A percentile compares a stretch with the other conserved stretches of the same genome.
Conservation (phyloP, 208 protist genomes). For the Crithidia fasciculata region DNA sequence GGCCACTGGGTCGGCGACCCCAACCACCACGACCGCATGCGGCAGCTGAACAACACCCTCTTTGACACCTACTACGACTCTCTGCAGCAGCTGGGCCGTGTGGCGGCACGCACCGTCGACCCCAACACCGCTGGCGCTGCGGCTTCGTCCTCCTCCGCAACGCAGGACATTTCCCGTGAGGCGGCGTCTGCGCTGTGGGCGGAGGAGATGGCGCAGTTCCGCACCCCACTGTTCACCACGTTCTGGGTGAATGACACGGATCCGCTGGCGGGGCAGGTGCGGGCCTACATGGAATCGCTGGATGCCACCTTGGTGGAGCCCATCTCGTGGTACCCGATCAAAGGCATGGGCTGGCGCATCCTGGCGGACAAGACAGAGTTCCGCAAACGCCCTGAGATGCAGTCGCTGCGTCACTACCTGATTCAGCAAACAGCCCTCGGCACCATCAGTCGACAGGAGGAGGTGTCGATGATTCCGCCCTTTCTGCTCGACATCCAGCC, state of each 20-base stretch:
- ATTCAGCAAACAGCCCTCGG: slow-evolving; percentile 84
- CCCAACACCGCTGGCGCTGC: not conserved
- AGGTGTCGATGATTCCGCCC: slow-evolving; percentile 85
- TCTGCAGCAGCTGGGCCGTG: slow-evolving; percentile 59
- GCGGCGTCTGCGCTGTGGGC: slow-evolving; percentile 41
- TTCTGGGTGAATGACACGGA: slow-evolving; percentile 89
- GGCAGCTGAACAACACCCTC: slow-evolving; percentile 45
- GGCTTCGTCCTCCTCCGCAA: not conserved
- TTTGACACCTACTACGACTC: slow-evolving; percentile 80
- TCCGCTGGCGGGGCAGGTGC: slow-evolving; percentile 58
- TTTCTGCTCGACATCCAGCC: slow-evolving; percentile 87
- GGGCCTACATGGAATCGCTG: slow-evolving; percentile 56
- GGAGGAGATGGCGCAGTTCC: slow-evolving; percentile 71
- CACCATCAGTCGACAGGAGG: slow-evolving; percentile 86
- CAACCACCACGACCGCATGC: slow-evolving; percentile 68
- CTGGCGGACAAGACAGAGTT: slow-evolving; percentile 80
- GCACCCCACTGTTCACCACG: slow-evolving; percentile 74
- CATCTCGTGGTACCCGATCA: slow-evolving; percentile 84
- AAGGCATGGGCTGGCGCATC: slow-evolving; percentile 83
- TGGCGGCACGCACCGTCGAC: slow-evolving; percentile 28
- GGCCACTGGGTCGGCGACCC: slow-evolving; percentile 60
- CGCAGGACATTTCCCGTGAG: slow-evolving; percentile 1
- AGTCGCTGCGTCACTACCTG: slow-evolving; percentile 74
- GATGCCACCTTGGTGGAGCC: slow-evolving; percentile 63
- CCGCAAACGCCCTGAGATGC: slow-evolving; percentile 73